These are phyloP conservation scores for Chlorociboria aeruginascens DNA, from an alignment of 495 filamentous ascomycete species.

Conservation along the genomic window DNA sequence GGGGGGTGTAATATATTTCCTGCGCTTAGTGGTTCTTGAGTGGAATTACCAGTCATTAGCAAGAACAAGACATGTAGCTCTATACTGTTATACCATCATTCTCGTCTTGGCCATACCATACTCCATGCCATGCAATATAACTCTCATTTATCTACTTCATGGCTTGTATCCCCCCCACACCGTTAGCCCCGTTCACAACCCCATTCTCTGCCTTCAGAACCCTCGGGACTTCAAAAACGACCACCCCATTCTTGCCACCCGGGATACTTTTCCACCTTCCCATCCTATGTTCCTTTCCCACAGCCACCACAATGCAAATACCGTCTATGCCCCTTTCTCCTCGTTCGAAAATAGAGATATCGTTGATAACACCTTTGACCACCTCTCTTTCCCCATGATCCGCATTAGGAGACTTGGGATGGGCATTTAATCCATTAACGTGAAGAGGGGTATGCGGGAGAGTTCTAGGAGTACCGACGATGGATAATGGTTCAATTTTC, in stretches of 20 bases:
- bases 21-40: neutral
- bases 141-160: too few relatives aligned
- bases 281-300: conserved; percentile 76
- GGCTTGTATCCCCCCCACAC: neutral
- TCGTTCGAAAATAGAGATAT: conserved; percentile 70
- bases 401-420: neutral
- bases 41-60: neutral
- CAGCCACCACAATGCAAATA: conserved; percentile 66
- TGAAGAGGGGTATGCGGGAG: neutral
- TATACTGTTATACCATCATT: too few relatives aligned
- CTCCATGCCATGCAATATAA: neutral
- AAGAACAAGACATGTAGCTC: too few relatives aligned
- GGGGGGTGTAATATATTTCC: neutral
- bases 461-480: conserved; percentile 37
- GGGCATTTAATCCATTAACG: neutral
- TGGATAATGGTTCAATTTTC: conserved; percentile 58
- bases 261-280: conserved; percentile 61
- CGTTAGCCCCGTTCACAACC: neutral
- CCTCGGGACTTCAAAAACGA: conserved; percentile 68
- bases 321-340: conserved; percentile 59
- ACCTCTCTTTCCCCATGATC: conserved; percentile 17
- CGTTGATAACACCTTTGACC: conserved; percentile 72
- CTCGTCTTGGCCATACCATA: too few relatives aligned
- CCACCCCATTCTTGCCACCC: conserved; percentile 58
- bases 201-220: conserved; percentile 16